Evolutionary conservation across 2,329 filamentous ascomycete genomes (phyloP).

Genomic region (Chaetomium sp.): DNA sequence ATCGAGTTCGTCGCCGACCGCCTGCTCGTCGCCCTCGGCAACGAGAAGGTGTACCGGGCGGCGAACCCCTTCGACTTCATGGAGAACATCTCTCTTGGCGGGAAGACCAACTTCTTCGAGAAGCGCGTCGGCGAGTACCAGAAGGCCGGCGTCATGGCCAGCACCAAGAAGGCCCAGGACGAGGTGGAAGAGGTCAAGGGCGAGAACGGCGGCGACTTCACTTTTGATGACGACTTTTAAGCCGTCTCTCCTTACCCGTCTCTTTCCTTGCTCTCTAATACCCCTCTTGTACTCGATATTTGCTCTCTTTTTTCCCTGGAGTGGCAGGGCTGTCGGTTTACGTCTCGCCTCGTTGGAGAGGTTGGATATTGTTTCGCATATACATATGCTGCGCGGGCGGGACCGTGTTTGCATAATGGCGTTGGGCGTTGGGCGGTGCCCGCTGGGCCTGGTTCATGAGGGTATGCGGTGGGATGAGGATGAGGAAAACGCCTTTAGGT

Average conservation of each 20-base stretch:
- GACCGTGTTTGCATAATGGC: slow-evolving; percentile 18
- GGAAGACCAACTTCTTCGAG: slow-evolving; percentile 99
- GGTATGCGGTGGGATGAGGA: slow-evolving; percentile 15
- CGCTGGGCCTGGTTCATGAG: slow-evolving; percentile 11
- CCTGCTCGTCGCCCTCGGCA: slow-evolving; percentile 88
- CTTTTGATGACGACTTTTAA: slow-evolving; percentile 97
- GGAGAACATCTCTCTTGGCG: slow-evolving; percentile 98
- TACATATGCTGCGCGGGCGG: slow-evolving; percentile 25
- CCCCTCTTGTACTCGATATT: slow-evolving; percentile 31
- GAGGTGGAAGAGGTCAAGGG: slow-evolving; percentile 51
- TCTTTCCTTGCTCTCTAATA: slow-evolving; percentile 36
- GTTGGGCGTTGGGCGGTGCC: slow-evolving; percentile 20
- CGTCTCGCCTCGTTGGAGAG: slow-evolving; percentile 18
- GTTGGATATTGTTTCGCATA: slow-evolving; percentile 29
- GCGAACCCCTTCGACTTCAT: slow-evolving; percentile 99
- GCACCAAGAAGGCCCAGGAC: slow-evolving; percentile 67
- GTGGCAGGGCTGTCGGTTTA: slow-evolving; percentile 17
- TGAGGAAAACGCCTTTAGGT: slow-evolving; percentile 12
- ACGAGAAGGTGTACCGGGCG: slow-evolving; percentile 89
- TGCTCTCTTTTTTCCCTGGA: slow-evolving; percentile 17
- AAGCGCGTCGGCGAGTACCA: slow-evolving; percentile 99
- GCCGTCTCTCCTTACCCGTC: slow-evolving; percentile 37
- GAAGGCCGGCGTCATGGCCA: slow-evolving; percentile 98
- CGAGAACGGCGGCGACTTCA: slow-evolving; percentile 76
- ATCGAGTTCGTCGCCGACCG: slow-evolving; percentile 99